These are phyloP conservation scores for Phytophthora pluvialis DNA, from an alignment of 352 stramenopile species.

Conservation along the genomic window DNA sequence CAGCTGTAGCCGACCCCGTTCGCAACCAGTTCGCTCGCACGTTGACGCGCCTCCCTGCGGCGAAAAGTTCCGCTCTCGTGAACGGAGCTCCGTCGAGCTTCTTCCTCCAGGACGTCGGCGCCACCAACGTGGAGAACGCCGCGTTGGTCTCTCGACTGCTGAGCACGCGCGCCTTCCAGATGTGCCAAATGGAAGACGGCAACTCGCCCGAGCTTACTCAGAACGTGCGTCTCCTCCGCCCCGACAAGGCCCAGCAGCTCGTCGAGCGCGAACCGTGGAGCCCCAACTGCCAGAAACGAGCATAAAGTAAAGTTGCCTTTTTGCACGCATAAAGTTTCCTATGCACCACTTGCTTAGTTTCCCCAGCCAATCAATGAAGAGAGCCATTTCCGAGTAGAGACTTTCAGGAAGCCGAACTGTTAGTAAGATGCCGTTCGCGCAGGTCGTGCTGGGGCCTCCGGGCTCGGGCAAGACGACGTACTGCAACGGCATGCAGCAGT, in stretches of 20 bases:
- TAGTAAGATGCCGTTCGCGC: constrained; percentile 69
- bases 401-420: too few relatives aligned
- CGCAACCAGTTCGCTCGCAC: constrained; percentile 59
- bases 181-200: constrained; percentile 82
- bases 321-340: neutral
- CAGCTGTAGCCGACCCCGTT: constrained; percentile 50
- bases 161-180: constrained; percentile 81
- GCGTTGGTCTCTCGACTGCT: constrained; percentile 72
- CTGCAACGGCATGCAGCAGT: constrained; percentile 98
- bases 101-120: constrained; percentile 76
- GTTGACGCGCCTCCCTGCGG: constrained; percentile 48
- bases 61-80: constrained; percentile 39
- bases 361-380: neutral
- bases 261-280: constrained; percentile 48
- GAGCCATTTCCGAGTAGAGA: neutral
- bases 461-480: constrained; percentile 98
- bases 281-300: constrained; percentile 35
- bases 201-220: constrained; percentile 81
- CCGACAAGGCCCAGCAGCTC: constrained; percentile 33
- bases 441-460: constrained; percentile 77
- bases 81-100: constrained; percentile 59
- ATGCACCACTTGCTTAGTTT: neutral
- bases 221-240: constrained; percentile 81
- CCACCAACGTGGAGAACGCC: constrained; percentile 74
- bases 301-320: constrained; percentile 5